Evolutionary conservation across 2,329 filamentous ascomycete species (phyloP), one percentile per base, ranked within the genome.

Genomic region (Aspergillus fischeri): DNA sequence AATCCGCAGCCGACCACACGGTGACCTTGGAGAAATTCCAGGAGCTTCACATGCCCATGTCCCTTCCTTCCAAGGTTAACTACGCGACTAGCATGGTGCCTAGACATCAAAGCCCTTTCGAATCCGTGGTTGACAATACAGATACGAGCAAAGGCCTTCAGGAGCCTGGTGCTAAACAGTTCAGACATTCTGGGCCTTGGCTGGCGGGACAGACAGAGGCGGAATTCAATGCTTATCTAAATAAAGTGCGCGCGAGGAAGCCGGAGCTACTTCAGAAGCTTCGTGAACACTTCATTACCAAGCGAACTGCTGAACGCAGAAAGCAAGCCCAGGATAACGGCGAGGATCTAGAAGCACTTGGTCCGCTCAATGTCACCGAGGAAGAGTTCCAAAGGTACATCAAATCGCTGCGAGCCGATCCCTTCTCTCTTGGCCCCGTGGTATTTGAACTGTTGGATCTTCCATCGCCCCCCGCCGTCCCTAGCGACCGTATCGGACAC

Each of bases 1-100:
- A 86, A 61, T 92, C 90, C 41, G 89, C 92, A 0, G 84, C 87
- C 56, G 91, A 96, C 73, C 91, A 96, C 75, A 84, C 87, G 52
- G 78, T 91, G 64, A 92, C 91, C 7, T 79, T 95, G 55, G 81
- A 86, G 70, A 97, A 97, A 79, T 97, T 89, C 78, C 88, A 91
- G 71, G 90, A 96, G 73, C 80, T 97, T 71, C 82, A 85, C 57
- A 76, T 96, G 54, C 86, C 90, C 5, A 77, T 96, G 58, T 83
- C 86, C 20, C 78, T 85, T 27, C 72, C 72, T 27, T 64, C 67
- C 14, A 72, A 68, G 56, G 63, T 69, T 56, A 69, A 69, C 51
- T 73, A 73, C 52, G 60, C 68, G 11, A 67, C 59, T 21, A 68
- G 56, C 53, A 62, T 67, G 49, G 51, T 66, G 5, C 68, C 66